Evolutionary conservation across 179 eudicot genomes (phyloP).

Genomic region (Spinacia oleracea): DNA sequence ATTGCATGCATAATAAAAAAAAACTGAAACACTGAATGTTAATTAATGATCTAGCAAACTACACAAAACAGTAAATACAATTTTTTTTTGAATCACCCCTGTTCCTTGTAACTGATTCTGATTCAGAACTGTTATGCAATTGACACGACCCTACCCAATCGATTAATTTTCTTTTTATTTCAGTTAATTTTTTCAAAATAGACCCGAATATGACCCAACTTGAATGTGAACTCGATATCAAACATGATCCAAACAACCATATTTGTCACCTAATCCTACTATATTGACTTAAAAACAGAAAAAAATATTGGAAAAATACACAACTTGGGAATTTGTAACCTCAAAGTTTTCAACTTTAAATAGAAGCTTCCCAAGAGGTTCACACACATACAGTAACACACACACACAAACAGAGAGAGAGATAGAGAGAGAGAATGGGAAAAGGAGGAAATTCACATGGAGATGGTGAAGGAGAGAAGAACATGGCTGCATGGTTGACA

Average conservation of each 20-base stretch:
- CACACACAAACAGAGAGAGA: conserved; percentile 22
- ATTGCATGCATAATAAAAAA: conserved; percentile 8
- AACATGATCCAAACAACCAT: too few species aligned
- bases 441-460: conserved; percentile 60
- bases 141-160: too few species aligned
- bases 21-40: neutral
- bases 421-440: conserved; percentile 45
- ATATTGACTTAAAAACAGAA: neutral
- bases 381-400: neutral
- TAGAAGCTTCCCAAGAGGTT: neutral
- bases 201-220: too few species aligned
- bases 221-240: too few species aligned
- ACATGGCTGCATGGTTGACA: conserved; percentile 96
- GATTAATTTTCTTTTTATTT: too few species aligned
- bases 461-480: conserved; percentile 49
- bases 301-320: neutral
- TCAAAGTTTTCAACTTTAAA: conserved; percentile 2
- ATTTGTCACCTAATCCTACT: neutral
- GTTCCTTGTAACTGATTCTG: too few species aligned
- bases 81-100: too few species aligned
- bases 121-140: too few species aligned
- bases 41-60: too few species aligned
- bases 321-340: neutral
- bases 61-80: too few species aligned
- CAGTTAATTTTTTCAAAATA: too few species aligned